phyloP scores from a whole-genome alignment of 1,284 basidiomycete genomes.

The Abortiporus biennis region DNA sequence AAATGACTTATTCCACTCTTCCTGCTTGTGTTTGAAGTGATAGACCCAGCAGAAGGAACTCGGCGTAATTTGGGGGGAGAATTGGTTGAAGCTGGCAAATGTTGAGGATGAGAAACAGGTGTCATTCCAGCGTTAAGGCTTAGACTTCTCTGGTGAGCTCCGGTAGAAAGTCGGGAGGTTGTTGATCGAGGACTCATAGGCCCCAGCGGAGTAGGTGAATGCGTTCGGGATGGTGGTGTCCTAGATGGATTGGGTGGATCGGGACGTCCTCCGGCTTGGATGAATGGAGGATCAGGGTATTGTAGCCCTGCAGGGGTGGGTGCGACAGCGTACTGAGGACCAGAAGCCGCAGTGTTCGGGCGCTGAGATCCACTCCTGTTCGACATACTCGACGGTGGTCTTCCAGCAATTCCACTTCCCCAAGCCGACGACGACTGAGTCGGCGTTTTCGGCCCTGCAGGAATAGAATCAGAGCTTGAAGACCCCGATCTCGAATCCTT shows the following conservation, averaged over 20 bases:
- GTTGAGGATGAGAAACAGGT: constrained; percentile 17
- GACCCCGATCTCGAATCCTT: not conserved
- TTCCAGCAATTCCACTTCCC: not conserved
- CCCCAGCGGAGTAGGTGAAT: constrained; percentile 12
- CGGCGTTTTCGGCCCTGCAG: not conserved
- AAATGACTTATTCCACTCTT: constrained; percentile 21
- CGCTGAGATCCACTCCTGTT: constrained; percentile 8
- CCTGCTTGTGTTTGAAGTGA: constrained; percentile 21
- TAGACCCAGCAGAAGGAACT: constrained; percentile 21
- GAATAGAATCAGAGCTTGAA: not conserved
- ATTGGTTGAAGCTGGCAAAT: constrained; percentile 14
- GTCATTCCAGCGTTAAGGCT: constrained; percentile 27
- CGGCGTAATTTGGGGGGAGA: constrained; percentile 15
- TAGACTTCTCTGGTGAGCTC: constrained; percentile 19
- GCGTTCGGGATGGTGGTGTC: too few species aligned
- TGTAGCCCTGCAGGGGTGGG: constrained; percentile 10
- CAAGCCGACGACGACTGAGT: not conserved
- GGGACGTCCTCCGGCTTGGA: constrained; percentile 10
- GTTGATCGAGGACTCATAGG: constrained; percentile 16
- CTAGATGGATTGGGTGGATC: too few species aligned
- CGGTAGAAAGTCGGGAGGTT: constrained; percentile 12
- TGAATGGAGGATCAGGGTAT: constrained; percentile 14
- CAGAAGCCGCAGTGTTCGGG: constrained; percentile 10
- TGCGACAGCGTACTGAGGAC: constrained; percentile 12
- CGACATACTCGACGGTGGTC: not conserved